Conservation (phyloP, 2,329 filamentous ascomycete genomes). For the Trichoderma brevicompactum region DNA sequence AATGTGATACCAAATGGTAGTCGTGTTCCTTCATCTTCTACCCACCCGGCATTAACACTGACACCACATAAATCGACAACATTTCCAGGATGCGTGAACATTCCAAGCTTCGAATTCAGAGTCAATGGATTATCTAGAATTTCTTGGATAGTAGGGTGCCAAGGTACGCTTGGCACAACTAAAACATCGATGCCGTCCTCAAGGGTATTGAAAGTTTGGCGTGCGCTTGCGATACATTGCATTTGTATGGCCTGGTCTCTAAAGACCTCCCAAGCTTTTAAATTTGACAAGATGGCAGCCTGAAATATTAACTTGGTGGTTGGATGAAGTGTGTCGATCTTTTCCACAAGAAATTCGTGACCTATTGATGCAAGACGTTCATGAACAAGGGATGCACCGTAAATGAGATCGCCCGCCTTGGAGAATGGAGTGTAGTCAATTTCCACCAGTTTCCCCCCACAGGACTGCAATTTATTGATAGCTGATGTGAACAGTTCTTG, state of each 20-base stretch:
- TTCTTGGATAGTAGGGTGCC: constrained; percentile 13
- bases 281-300: background rate
- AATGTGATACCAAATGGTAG: constrained; percentile 19
- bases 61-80: constrained; percentile 18
- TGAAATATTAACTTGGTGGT: background rate
- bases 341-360: background rate
- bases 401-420: constrained; percentile 12
- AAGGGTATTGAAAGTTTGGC: background rate
- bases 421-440: constrained; percentile 14
- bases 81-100: constrained; percentile 12
- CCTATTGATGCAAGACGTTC: constrained; percentile 23
- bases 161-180: constrained; percentile 9
- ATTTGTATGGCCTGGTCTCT: constrained; percentile 13
- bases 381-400: constrained; percentile 11
- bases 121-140: background rate
- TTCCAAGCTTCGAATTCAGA: background rate
- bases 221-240: background rate
- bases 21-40: background rate
- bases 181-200: constrained; percentile 20
- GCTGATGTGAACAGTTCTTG: constrained; percentile 1
- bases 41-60: constrained; percentile 18
- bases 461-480: background rate
- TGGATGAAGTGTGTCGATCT: constrained; percentile 11
- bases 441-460: constrained; percentile 1
- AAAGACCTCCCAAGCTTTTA: constrained; percentile 9